phyloP scores from a whole-genome alignment of 352 stramenopile genomes.

The Sclerospora graminicola region DNA sequence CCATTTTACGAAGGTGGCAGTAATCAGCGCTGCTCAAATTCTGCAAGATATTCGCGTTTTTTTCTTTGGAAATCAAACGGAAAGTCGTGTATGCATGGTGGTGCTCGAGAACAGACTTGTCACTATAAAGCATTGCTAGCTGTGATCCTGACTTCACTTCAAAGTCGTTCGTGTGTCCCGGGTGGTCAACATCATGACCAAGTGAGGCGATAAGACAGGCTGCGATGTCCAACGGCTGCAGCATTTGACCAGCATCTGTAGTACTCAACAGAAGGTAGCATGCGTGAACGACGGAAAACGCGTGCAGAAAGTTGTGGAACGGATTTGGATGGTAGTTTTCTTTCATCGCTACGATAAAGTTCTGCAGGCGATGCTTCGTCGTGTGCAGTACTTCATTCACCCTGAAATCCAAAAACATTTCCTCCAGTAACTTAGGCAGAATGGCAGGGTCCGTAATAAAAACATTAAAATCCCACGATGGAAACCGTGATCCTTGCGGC shows the following conservation, averaged over 20 bases:
- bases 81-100: conserved; percentile 86
- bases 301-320: conserved; percentile 90
- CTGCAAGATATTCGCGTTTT: conserved; percentile 79
- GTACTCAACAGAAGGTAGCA: conserved; percentile 78
- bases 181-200: conserved; percentile 88
- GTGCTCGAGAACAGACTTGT: conserved; percentile 84
- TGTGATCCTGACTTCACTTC: conserved; percentile 72
- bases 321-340: conserved; percentile 82
- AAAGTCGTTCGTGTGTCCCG: conserved; percentile 85
- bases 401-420: conserved; percentile 74
- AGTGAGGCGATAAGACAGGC: conserved; percentile 77
- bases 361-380: conserved; percentile 44
- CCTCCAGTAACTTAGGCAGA: conserved; percentile 45
- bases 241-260: conserved; percentile 44
- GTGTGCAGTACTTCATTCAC: conserved; percentile 52
- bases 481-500: conserved; percentile 18
- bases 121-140: conserved; percentile 80
- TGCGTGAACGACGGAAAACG: conserved; percentile 80
- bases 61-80: conserved; percentile 71
- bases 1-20: conserved; percentile 78
- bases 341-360: conserved; percentile 76
- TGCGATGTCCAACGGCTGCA: conserved; percentile 80
- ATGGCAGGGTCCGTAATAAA: conserved; percentile 43
- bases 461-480: conserved; percentile 77
- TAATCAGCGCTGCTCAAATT: conserved; percentile 62